Evolutionary conservation across 768 basidiomycete species (phyloP).

Genomic region (Amanita rubescens): DNA sequence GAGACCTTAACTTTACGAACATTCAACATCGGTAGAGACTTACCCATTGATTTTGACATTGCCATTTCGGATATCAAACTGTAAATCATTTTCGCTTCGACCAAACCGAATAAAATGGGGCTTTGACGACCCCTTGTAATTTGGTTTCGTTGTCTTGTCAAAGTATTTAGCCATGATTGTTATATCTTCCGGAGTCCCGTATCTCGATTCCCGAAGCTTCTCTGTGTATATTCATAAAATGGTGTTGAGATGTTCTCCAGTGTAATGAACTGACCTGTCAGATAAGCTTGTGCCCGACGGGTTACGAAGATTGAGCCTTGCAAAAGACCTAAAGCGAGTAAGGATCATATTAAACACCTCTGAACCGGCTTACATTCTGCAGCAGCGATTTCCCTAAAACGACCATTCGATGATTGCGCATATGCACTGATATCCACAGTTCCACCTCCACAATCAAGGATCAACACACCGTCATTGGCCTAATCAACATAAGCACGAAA

Average conservation of each 20-base stretch:
- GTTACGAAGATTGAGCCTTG: slow-evolving; percentile 7
- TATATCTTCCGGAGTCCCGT: not conserved
- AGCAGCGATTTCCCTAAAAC: not conserved
- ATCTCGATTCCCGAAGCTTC: not conserved
- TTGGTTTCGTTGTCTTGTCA: slow-evolving; percentile 40
- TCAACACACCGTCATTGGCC: not conserved
- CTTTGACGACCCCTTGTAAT: slow-evolving; percentile 26
- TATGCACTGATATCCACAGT: not conserved
- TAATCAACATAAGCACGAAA: not conserved
- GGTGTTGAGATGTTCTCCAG: not conserved
- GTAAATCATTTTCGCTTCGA: slow-evolving; percentile 32
- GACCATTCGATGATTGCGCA: not conserved
- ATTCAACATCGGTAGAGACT: not conserved
- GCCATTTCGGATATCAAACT: slow-evolving; percentile 35
- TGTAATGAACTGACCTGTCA: not conserved
- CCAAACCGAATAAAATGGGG: slow-evolving; percentile 43
- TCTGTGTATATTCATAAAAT: slow-evolving; percentile 27
- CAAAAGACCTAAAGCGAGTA: not conserved
- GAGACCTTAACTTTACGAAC: not conserved
- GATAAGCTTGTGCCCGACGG: not conserved
- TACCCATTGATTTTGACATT: slow-evolving; percentile 15
- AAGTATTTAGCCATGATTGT: not conserved
- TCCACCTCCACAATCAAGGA: not conserved
- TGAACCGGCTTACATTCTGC: not conserved
- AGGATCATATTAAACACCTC: slow-evolving; percentile 17